phyloP scores from a whole-genome alignment of 2,329 filamentous ascomycete species.

The Cladophialophora carrionii region DNA sequence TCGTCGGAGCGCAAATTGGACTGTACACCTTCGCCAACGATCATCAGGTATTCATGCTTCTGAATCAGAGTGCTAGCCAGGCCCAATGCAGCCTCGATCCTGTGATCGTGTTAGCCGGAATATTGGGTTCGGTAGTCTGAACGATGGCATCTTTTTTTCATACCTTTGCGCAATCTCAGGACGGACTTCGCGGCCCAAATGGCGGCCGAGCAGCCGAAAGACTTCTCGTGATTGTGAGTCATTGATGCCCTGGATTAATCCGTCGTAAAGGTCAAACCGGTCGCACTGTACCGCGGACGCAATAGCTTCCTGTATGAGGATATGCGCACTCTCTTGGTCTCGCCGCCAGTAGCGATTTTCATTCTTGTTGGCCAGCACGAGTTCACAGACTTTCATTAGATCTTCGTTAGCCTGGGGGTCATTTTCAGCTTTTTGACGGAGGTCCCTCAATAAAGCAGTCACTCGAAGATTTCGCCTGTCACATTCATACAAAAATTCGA shows the following conservation, averaged over 20 bases:
- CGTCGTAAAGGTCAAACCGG: conserved; percentile 5
- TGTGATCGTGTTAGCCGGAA: background rate
- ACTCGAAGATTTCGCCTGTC: conserved; percentile 1
- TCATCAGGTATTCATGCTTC: conserved; percentile 3
- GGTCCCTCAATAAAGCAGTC: conserved; percentile 2
- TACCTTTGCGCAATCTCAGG: conserved; percentile 4
- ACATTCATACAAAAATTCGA: conserved; percentile 14
- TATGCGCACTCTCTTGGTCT: background rate
- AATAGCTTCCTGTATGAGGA: background rate
- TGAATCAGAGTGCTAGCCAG: background rate
- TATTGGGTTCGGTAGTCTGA: background rate
- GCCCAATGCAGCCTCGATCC: conserved; percentile 5
- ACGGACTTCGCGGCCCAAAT: background rate
- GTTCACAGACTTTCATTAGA: background rate
- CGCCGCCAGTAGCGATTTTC: background rate
- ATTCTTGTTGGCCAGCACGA: background rate
- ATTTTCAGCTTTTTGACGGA: conserved; percentile 1
- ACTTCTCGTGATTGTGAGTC: background rate
- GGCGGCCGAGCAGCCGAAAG: background rate
- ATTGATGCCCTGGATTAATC: background rate
- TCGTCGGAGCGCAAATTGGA: background rate
- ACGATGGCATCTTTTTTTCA: background rate
- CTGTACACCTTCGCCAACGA: background rate
- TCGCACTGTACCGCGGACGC: background rate
- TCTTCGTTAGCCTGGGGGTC: background rate